Base-by-base conservation (phyloP, 768 basidiomycete genomes). In the Erythrobasidium yunnanense region DNA sequence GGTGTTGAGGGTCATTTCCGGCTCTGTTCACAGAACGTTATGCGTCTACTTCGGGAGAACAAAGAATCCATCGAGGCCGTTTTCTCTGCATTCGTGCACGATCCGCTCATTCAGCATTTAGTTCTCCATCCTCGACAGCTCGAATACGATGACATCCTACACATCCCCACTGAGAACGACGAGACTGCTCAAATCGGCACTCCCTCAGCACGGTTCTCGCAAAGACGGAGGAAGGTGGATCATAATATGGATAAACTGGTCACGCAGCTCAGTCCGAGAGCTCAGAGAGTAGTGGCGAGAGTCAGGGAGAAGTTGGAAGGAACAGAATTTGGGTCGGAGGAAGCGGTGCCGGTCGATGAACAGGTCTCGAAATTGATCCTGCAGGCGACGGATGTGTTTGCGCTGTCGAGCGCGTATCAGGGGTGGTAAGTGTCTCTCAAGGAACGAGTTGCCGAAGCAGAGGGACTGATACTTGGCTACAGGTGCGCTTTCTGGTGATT, bases 41-140 rank as follows among this genome's bases (percentile, higher is more conserved):
- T 78, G 74, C 66, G 69, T 11, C 73, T 77, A 18, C 60, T 77
- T 54, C 63, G 77, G 15, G 73, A 76, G 20, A 76, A 74, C 69
- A 69, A 73, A 51, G 75, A 76, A 35, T 75, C 71, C 23, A 66
- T 78, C 30, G 67, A 77, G 51, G 76, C 77, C 0, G 74, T 78
- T 68, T 72, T 78, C 11, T 76, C 76, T 65, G 76, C 77, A 0
- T 78, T 77, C 71, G 69, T 77, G 20, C 75, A 77, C 65, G 77
- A 78, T 68, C 77, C 77, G 7, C 67, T 78, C 18, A 66, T 68
- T 51, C 69, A 38, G 65, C 65, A 33, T 47, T 22, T 49, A 6
- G 35, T 66, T 4, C 58, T 47, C 51, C 66, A 23, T 45, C 65
- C 23, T 32, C 66, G 17, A 47, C 51, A 30, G 57, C 55, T 15